Base-by-base conservation (phyloP, 495 filamentous ascomycete species). In the Symbiotaphrina buchneri region DNA sequence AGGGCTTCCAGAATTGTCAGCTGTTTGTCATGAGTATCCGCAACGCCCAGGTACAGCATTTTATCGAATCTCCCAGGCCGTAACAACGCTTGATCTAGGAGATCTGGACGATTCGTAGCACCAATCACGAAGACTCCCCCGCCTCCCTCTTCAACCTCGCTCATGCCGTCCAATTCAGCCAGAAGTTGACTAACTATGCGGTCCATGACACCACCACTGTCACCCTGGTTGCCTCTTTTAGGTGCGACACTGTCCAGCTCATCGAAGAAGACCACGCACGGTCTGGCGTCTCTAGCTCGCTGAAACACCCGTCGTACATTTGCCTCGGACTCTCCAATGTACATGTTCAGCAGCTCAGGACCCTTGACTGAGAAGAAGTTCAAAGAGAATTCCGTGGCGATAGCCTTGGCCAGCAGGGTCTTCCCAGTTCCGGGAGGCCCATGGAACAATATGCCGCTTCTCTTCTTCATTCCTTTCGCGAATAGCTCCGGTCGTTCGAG, bases 291-390 rank as follows among this genome's bases (percentile, higher is more conserved):
- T 6, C 90, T 61, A 5, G 87, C 87, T 8, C 83, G 64, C 53
- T 93, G 85, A 57, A 97, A 97, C 2, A 97, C 90, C 4, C 90
- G 64, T 2, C 87, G 73, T 7, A 97, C 87, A 43, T 95, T 95
- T 28, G 90, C 90, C 58, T 97, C 87, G 6, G 82, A 92, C 51
- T 95, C 87, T 52, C 87, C 87, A 47, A 97, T 95, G 45, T 97
- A 97, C 87, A 95, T 97, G 45, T 97, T 97, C 11, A 97, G 68
- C 42, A 97, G 51, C 53, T 97, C 87, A 1, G 87, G 87, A 2
- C 87, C 87, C 52, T 99, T 99, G 51, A 99, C 81, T 30, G 73
- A 82, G 67, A 99, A 95, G 62, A 99, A 99, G 41, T 99, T 99
- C 44, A 99, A 65, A 30, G 79, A 90, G 58, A 94, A 95, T 42